Conservation (phyloP, 225 moss, liverwort and hornwort genomes). For the Ulota crispa region DNA sequence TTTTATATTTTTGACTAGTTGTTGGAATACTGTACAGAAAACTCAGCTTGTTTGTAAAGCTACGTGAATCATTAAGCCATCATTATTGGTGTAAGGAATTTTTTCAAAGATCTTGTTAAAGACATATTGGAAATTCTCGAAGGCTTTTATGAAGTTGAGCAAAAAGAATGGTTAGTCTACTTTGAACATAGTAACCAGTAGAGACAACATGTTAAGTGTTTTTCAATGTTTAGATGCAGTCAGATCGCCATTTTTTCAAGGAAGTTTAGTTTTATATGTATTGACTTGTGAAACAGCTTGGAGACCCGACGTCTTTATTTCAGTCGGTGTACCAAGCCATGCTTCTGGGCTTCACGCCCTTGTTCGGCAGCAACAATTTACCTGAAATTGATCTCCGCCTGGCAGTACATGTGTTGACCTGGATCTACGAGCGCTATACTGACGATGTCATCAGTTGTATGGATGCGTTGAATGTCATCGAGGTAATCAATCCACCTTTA, state of each 20-base stretch:
- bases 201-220: neutral
- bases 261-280: conserved; percentile 10
- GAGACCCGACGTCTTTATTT: conserved; percentile 82
- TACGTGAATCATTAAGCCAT: conserved; percentile 1
- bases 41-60: neutral
- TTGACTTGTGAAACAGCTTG: conserved; percentile 52
- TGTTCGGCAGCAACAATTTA: conserved; percentile 88
- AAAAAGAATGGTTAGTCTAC: neutral
- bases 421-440: conserved; percentile 94
- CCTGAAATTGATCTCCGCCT: conserved; percentile 98
- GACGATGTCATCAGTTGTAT: conserved; percentile 82
- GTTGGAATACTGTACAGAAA: neutral
- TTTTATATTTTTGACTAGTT: neutral
- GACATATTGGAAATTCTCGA: neutral
- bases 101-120: neutral
- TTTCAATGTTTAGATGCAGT: neutral
- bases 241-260: neutral
- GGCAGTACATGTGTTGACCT: conserved; percentile 90
- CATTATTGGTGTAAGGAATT: neutral
- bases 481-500: conserved; percentile 51
- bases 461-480: conserved; percentile 92
- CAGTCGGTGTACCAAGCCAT: conserved; percentile 98
- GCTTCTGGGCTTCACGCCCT: conserved; percentile 93
- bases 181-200: neutral
- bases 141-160: neutral